Base-by-base conservation (phyloP, 2,329 filamentous ascomycete species). In the Phyllosticta capitalensis region DNA sequence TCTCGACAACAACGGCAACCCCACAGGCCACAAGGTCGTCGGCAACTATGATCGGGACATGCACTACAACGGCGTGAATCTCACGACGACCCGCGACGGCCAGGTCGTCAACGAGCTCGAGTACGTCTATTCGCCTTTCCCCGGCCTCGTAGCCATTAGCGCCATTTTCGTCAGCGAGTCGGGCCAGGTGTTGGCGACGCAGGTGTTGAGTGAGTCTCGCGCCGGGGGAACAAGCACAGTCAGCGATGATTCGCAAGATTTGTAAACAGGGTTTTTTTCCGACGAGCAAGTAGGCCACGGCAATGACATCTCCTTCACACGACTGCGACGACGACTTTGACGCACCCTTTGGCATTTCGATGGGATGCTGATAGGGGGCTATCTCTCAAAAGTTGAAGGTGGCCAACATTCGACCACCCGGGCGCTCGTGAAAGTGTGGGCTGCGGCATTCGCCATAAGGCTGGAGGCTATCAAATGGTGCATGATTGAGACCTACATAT, bases 191-290 rank as follows among this genome's bases (percentile, higher is more conserved):
- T 72, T 80, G 9, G 75, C 75, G 55, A 80, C 81, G 21, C 75
- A 78, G 66, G 72, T 83, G 20, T 67, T 83, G 55, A 78, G 79
- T 51, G 81, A 83, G 68, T 73, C 75, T 4, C 73, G 77, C 63
- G 81, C 77, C 3, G 81, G 81, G 6, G 81, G 80, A 1, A 77
- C 72, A 1, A 81, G 78, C 59, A 80, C 76, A 3, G 77, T 83
- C 64, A 78, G 74, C 53, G 74, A 61, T n/a, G 63, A 52, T 22
- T 51, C 55, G 5, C n/a, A 54, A 48, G 33, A 51, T 48, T 49
- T n/a, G 30, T 22, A 26, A 26, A 28, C 6, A 33, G 19, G 21
- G 5, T n/a, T 28, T 21, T 49, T n/a, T 17, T 21, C 30, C 26
- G 3, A 50, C 14, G 14, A 1, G 22, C 9, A 52, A 52, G n/a